Conservation (phyloP, 805 yeast species). For the Metschnikowia matae region DNA sequence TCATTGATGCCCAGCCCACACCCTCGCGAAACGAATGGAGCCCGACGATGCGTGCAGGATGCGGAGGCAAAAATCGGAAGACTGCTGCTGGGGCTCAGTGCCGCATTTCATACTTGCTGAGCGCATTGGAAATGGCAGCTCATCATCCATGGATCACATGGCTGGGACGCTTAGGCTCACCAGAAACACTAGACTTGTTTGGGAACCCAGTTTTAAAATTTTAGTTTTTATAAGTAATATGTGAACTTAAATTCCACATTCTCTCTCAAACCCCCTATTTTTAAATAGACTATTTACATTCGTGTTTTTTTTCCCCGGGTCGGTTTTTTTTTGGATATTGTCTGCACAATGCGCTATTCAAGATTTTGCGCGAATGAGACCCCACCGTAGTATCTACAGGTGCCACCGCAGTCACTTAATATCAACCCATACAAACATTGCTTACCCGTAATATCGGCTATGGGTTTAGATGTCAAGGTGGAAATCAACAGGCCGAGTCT, state of each 20-base stretch:
- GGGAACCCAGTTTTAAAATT: no score
- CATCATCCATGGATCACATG: neutral
- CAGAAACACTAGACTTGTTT: no score
- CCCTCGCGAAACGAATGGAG: slow-evolving; percentile 2
- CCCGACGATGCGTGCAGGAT: slow-evolving; percentile 1
- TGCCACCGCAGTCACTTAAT: neutral
- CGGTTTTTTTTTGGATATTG: neutral
- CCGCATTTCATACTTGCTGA: neutral
- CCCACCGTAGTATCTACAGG: neutral
- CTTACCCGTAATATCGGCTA: neutral
- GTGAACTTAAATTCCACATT: no score
- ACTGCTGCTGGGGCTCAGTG: neutral
- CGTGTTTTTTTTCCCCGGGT: neutral
- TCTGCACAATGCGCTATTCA: neutral
- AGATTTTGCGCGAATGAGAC: neutral
- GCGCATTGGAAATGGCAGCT: neutral
- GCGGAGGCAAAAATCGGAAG: neutral
- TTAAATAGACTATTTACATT: neutral
- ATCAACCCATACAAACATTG: neutral
- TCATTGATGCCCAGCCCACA: slow-evolving; percentile 4
- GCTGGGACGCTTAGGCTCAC: neutral
- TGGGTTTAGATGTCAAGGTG: slow-evolving; percentile 25
- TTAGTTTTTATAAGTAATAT: no score
- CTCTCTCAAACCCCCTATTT: no score
- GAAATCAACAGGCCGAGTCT: slow-evolving; percentile 24